Evolutionary conservation across 2,329 filamentous ascomycete genomes (phyloP).

Genomic region (Pseudocercospora pini-densiflorae): DNA sequence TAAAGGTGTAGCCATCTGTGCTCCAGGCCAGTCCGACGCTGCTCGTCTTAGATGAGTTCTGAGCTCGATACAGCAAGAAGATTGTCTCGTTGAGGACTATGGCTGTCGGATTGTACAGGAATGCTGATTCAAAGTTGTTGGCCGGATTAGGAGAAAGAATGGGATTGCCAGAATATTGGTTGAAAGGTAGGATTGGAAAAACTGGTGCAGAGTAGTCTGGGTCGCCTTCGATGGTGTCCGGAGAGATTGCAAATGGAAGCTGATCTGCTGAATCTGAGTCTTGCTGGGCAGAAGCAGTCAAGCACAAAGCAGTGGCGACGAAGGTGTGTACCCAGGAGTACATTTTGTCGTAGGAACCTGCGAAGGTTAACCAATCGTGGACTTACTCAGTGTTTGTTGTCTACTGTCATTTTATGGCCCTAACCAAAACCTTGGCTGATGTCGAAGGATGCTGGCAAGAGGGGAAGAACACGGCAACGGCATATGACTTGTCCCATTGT

Average conservation of each 20-base stretch:
- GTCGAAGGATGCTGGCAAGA: not conserved
- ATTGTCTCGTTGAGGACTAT: conserved; percentile 39
- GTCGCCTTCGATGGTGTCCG: conserved; percentile 31
- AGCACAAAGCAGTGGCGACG: not conserved
- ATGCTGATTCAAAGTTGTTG: conserved; percentile 37
- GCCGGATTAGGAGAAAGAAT: conserved; percentile 29
- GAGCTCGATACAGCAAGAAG: conserved; percentile 45
- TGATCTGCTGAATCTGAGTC: not conserved
- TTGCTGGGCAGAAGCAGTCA: not conserved
- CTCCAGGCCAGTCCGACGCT: conserved; percentile 46
- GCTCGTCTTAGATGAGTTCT: conserved; percentile 40
- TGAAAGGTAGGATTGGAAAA: conserved; percentile 38
- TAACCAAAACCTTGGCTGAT: not conserved
- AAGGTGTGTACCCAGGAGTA: not conserved
- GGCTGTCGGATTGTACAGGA: conserved; percentile 38
- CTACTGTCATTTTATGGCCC: too few relatives aligned
- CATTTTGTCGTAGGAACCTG: not conserved
- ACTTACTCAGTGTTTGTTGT: too few relatives aligned
- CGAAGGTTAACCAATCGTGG: not conserved
- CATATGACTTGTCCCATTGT: not conserved
- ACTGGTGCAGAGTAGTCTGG: conserved; percentile 34
- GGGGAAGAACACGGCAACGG: not conserved
- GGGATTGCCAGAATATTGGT: conserved; percentile 34
- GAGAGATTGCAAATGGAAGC: conserved; percentile 12
- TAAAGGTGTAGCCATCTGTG: conserved; percentile 42